These are phyloP conservation scores for Alternaria sp. DNA, from an alignment of 2,329 filamentous ascomycete species.

Conservation along the genomic window DNA sequence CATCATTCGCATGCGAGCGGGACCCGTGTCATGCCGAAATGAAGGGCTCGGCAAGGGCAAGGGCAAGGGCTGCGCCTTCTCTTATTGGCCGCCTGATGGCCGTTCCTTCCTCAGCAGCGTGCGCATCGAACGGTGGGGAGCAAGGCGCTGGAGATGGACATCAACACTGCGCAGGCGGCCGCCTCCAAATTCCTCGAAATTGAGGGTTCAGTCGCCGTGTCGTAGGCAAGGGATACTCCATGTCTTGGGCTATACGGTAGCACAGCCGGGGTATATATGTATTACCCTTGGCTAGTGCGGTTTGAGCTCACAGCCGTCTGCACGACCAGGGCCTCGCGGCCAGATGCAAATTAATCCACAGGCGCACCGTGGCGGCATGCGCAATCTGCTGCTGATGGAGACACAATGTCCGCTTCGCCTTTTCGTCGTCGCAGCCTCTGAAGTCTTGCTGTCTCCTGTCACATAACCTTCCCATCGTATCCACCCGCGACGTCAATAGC, in stretches of 20 bases:
- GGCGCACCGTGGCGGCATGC: constrained; percentile 6
- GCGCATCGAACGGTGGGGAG: neutral
- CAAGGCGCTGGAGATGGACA: neutral
- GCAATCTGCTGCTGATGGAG: constrained; percentile 7
- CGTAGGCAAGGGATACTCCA: neutral
- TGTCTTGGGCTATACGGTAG: neutral
- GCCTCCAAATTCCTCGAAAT: neutral
- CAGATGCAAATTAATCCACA: constrained; percentile 25
- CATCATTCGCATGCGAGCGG: constrained; percentile 8
- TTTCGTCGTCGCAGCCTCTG: neutral
- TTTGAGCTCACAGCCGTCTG: constrained; percentile 29
- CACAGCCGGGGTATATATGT: neutral
- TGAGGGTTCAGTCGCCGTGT: neutral
- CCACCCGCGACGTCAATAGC: neutral
- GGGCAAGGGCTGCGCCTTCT: constrained; percentile 20
- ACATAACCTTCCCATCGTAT: neutral
- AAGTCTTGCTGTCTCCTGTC: constrained; percentile 3
- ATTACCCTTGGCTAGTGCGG: constrained; percentile 19
- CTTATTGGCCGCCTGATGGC: constrained; percentile 20
- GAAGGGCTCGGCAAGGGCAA: constrained; percentile 18
- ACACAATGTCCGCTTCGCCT: neutral
- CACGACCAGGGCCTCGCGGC: constrained; percentile 18
- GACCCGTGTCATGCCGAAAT: constrained; percentile 23
- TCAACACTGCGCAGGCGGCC: neutral
- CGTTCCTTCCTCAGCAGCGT: neutral